A percentile compares a stretch with the other conserved stretches of the same genome.
Conservation (phyloP, 2,329 filamentous ascomycete species). For the Colletotrichum godetiae region DNA sequence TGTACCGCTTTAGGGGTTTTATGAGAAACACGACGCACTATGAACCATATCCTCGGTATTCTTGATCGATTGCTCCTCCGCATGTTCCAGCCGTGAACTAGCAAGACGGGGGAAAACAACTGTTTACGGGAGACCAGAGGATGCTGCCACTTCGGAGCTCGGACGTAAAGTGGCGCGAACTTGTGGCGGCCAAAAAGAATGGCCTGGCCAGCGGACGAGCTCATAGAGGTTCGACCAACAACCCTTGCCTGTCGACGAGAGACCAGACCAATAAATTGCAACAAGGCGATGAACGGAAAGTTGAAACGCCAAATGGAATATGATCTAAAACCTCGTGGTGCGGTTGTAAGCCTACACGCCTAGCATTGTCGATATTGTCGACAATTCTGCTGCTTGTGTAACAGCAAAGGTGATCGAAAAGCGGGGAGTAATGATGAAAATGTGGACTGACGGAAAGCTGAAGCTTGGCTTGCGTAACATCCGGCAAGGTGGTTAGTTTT, state of each 20-base stretch:
- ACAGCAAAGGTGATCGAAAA: not conserved
- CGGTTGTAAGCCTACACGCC: constrained; percentile 3
- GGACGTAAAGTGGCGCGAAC: not conserved
- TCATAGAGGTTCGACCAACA: not conserved
- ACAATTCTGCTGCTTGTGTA: not conserved
- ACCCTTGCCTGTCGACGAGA: not conserved
- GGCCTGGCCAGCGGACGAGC: not conserved
- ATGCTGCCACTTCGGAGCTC: not conserved
- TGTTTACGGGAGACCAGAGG: not conserved
- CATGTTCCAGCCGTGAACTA: not conserved
- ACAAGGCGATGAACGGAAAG: not conserved
- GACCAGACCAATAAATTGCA: not conserved
- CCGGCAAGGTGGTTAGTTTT: constrained; percentile 25
- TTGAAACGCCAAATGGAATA: not conserved
- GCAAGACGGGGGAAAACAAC: not conserved
- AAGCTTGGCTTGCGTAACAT: constrained; percentile 33
- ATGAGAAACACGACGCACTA: constrained; percentile 30
- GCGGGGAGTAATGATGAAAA: constrained; percentile 8
- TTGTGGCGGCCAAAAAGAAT: not conserved
- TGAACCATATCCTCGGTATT: constrained; percentile 7
- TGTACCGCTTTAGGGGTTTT: constrained; percentile 9
- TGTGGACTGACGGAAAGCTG: constrained; percentile 24
- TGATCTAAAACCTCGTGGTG: not conserved
- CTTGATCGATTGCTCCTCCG: constrained; percentile 6
- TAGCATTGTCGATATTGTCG: not conserved